A percentile compares a stretch with the other conserved stretches of the same genome.
phyloP scores from a whole-genome alignment of 1,284 basidiomycete species.

The Takashimella koratensis region DNA sequence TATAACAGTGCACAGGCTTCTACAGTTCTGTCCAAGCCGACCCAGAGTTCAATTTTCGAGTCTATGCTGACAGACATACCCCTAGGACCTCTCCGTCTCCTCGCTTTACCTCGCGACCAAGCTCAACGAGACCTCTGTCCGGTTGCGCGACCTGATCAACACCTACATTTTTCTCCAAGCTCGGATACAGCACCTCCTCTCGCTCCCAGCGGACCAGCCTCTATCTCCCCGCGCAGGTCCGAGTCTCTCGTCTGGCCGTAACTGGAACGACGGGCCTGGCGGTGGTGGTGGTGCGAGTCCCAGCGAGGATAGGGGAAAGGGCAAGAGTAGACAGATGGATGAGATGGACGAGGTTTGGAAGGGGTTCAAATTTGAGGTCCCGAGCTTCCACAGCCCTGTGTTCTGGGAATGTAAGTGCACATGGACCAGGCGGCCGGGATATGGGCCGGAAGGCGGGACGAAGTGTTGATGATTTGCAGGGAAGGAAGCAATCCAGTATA shows the following conservation, averaged over 20 bases:
- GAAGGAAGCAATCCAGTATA: constrained; percentile 70
- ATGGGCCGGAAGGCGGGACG: background rate
- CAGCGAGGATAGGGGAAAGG: constrained; percentile 1
- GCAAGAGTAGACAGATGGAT: constrained; percentile 5
- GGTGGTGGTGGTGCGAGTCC: background rate
- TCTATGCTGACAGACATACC: background rate
- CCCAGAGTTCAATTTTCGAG: background rate
- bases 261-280: constrained; percentile 3
- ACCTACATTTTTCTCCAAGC: constrained; percentile 74
- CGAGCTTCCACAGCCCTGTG: constrained; percentile 40
- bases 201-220: constrained; percentile 20
- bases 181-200: constrained; percentile 39
- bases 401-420: constrained; percentile 43
- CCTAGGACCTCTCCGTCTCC: constrained; percentile 91
- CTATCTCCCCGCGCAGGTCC: constrained; percentile 5
- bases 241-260: background rate
- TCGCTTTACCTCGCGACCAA: constrained; percentile 92
- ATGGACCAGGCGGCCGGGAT: no score
- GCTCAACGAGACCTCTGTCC: constrained; percentile 85
- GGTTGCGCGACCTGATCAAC: constrained; percentile 92
- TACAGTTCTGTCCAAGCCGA: background rate
- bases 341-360: constrained; percentile 29
- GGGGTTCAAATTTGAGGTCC: constrained; percentile 37
- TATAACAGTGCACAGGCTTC: no score
- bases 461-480: constrained; percentile 13